Evolutionary conservation across 108 stramenopile species (phyloP).

Genomic region (Cyclotella cryptica): DNA sequence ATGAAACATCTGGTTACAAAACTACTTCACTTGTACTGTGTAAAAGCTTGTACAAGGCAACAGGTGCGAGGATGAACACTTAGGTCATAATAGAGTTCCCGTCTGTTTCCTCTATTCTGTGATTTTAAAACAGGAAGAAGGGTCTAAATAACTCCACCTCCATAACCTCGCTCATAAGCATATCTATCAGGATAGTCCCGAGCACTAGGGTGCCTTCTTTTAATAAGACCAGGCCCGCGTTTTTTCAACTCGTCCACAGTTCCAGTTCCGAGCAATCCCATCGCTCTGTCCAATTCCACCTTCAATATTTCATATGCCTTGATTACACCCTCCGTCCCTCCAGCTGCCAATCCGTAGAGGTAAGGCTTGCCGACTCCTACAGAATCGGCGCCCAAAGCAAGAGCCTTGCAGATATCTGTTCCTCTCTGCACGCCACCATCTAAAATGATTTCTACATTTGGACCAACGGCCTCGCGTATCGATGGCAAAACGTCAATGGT

Average conservation of each 20-base stretch:
- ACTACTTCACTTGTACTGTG: too few relatives aligned
- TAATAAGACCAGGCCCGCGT: conserved; percentile 90
- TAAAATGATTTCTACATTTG: conserved; percentile 93
- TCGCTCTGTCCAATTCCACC: conserved; percentile 89
- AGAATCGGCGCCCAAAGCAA: conserved; percentile 94
- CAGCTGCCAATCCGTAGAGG: conserved; percentile 95
- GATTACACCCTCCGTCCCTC: conserved; percentile 86
- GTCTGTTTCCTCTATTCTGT: background rate
- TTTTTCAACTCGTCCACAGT: conserved; percentile 90
- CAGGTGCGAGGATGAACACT: too few relatives aligned
- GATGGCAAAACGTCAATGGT: conserved; percentile 96
- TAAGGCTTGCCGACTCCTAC: conserved; percentile 98
- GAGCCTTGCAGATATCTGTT: conserved; percentile 96
- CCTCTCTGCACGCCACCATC: conserved; percentile 99
- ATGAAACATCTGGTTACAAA: too few relatives aligned
- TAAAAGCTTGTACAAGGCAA: too few relatives aligned
- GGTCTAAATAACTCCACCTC: conserved; percentile 87
- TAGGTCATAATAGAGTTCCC: too few relatives aligned
- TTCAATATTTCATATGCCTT: conserved; percentile 90
- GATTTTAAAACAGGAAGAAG: background rate
- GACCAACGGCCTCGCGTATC: conserved; percentile 92
- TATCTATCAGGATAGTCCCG: conserved; percentile 91
- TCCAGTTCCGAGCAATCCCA: conserved; percentile 89
- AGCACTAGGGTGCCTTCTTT: conserved; percentile 70
- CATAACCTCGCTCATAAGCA: conserved; percentile 91